Conservation (phyloP, 2,329 filamentous ascomycete species). For the Aspergillus ruber region DNA sequence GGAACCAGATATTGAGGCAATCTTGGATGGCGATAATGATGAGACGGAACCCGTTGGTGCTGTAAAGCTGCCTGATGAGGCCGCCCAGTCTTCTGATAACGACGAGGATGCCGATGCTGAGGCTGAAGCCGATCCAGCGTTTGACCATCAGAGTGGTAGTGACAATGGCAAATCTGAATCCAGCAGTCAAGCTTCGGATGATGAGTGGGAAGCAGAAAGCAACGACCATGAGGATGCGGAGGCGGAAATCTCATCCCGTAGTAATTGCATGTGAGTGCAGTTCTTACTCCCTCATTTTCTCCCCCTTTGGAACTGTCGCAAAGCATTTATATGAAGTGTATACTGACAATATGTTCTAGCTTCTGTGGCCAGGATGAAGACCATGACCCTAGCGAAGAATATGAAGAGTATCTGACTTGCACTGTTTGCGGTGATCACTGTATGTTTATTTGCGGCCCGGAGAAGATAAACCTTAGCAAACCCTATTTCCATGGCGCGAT, state of each 20-base stretch:
- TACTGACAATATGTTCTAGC: conserved; percentile 43
- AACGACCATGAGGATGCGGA: conserved; percentile 42
- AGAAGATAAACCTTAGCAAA: conserved; percentile 22
- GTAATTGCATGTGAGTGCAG: conserved; percentile 59
- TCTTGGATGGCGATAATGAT: conserved; percentile 36
- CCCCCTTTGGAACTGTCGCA: background rate
- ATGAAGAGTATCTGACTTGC: conserved; percentile 72
- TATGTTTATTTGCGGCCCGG: conserved; percentile 46
- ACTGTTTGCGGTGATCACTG: conserved; percentile 73
- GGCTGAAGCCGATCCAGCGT: conserved; percentile 37
- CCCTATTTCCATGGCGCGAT: conserved; percentile 14
- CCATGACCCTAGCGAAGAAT: conserved; percentile 73
- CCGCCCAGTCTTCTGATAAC: conserved; percentile 26
- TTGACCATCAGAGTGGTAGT: conserved; percentile 33
- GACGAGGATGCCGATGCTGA: conserved; percentile 37
- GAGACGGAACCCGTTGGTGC: conserved; percentile 35
- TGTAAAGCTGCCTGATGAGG: conserved; percentile 29
- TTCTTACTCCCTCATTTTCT: conserved; percentile 11
- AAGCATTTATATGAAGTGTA: conserved; percentile 13
- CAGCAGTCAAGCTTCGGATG: conserved; percentile 54
- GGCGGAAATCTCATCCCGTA: conserved; percentile 44
- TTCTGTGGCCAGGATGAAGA: conserved; percentile 82
- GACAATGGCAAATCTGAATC: conserved; percentile 36
- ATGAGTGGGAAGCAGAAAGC: conserved; percentile 45
- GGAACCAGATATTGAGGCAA: conserved; percentile 15